Evolutionary conservation across 805 yeast genomes (phyloP).

Genomic region (Sugiyamaella mastotermitis): DNA sequence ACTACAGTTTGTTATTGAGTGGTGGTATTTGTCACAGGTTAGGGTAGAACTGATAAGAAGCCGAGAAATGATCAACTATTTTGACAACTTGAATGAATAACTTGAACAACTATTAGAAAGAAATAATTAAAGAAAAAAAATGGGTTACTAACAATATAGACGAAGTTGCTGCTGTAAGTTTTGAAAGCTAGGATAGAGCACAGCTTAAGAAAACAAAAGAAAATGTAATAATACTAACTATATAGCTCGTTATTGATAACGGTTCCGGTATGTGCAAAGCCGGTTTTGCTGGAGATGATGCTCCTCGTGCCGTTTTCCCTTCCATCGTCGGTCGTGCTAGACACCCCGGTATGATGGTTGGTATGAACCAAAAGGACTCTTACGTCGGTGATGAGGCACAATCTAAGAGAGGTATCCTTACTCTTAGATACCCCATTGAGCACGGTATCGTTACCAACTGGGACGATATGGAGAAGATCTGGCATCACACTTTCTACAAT

Average conservation of each 20-base stretch:
- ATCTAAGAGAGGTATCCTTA: constrained; percentile 68
- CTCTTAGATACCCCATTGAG: constrained; percentile 62
- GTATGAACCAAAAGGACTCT: constrained; percentile 55
- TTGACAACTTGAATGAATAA: no score
- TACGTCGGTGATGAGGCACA: constrained; percentile 77
- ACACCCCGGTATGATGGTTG: constrained; percentile 77
- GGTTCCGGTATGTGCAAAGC: constrained; percentile 84
- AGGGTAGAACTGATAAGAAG: no score
- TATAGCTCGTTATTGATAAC: constrained; percentile 19
- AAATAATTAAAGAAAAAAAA: not conserved
- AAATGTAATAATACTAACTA: not conserved
- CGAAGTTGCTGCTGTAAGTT: constrained; percentile 3
- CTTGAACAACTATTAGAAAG: no score
- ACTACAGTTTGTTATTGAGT: no score
- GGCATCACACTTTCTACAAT: constrained; percentile 61
- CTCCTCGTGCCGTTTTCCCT: constrained; percentile 61
- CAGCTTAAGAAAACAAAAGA: not conserved
- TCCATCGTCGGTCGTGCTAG: constrained; percentile 74
- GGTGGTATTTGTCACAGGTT: no score
- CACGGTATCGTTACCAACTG: constrained; percentile 79
- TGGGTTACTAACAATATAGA: constrained; percentile 1
- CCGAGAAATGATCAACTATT: no score
- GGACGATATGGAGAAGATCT: constrained; percentile 78
- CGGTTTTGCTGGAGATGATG: constrained; percentile 90
- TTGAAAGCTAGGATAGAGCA: not conserved